A percentile compares a stretch with the other conserved stretches of the same genome.
phyloP scores from a whole-genome alignment of 768 basidiomycete species.

The Mrakia gelida region DNA sequence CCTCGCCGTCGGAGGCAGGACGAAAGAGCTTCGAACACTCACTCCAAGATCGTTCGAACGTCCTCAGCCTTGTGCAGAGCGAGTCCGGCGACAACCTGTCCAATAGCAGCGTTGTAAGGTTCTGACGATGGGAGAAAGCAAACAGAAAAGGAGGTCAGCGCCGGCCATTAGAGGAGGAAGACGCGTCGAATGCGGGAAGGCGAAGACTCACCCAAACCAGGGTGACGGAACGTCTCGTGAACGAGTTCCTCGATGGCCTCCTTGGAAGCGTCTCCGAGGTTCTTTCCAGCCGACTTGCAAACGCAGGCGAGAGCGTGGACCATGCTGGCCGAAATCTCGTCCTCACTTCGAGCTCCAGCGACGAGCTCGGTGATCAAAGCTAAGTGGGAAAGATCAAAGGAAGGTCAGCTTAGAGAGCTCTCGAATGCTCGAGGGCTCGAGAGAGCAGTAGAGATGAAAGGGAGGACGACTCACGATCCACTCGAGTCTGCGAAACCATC shows the following conservation, averaged over 20 bases:
- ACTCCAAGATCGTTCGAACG: constrained; percentile 60
- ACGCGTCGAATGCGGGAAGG: background rate
- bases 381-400: constrained; percentile 59
- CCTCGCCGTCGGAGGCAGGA: no score
- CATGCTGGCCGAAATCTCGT: constrained; percentile 69
- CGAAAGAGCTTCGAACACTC: no score
- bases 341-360: constrained; percentile 51
- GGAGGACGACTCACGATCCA: constrained; percentile 13
- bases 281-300: constrained; percentile 61
- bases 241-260: constrained; percentile 72
- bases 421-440: constrained; percentile 62
- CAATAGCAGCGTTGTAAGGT: constrained; percentile 63
- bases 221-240: constrained; percentile 69
- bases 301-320: constrained; percentile 73
- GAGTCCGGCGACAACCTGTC: constrained; percentile 59
- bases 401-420: background rate
- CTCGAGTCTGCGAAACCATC: constrained; percentile 62
- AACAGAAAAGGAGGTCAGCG: background rate
- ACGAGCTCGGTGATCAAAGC: constrained; percentile 76
- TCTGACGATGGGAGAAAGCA: constrained; percentile 50
- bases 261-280: constrained; percentile 70
- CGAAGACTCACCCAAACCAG: constrained; percentile 56
- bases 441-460: background rate
- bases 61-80: constrained; percentile 57
- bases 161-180: no score